A percentile compares a stretch with the other conserved stretches of the same genome.
These are phyloP conservation scores for Penicillium sp. DNA, from an alignment of 2,329 filamentous ascomycete species.

Conservation along the genomic window DNA sequence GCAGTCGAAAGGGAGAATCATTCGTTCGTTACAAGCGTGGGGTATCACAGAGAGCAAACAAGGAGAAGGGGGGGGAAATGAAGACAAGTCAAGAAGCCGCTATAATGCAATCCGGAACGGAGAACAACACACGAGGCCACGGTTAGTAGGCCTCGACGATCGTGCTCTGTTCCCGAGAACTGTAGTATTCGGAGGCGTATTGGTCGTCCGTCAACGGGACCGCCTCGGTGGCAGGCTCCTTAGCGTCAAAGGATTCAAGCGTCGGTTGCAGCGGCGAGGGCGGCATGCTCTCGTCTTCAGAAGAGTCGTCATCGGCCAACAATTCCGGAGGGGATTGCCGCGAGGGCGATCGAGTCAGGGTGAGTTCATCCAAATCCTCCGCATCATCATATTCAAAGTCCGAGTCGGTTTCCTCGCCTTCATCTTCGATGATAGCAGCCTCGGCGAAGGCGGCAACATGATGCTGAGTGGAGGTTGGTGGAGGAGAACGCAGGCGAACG, in stretches of 20 bases:
- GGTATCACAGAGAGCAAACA: conserved; percentile 16
- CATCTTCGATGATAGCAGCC: conserved; percentile 27
- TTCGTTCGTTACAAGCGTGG: conserved; percentile 16
- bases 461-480: conserved; percentile 17
- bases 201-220: conserved; percentile 33
- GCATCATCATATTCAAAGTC: conserved; percentile 53
- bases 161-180: conserved; percentile 39
- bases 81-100: conserved; percentile 5
- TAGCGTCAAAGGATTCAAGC: conserved; percentile 56
- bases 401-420: conserved; percentile 46
- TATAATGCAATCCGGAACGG: conserved; percentile 16
- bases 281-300: conserved; percentile 67
- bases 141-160: conserved; percentile 48
- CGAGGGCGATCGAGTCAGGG: conserved; percentile 63
- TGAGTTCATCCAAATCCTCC: conserved; percentile 56
- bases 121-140: neutral
- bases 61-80: neutral
- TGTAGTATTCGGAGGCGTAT: conserved; percentile 47
- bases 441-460: conserved; percentile 25
- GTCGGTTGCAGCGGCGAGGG: conserved; percentile 57
- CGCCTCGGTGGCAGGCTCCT: conserved; percentile 45
- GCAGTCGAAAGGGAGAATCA: neutral
- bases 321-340: conserved; percentile 65
- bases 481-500: conserved; percentile 25
- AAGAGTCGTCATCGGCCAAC: conserved; percentile 58